phyloP scores from a whole-genome alignment of 2,329 filamentous ascomycete species.

The Cadophora malorum region DNA sequence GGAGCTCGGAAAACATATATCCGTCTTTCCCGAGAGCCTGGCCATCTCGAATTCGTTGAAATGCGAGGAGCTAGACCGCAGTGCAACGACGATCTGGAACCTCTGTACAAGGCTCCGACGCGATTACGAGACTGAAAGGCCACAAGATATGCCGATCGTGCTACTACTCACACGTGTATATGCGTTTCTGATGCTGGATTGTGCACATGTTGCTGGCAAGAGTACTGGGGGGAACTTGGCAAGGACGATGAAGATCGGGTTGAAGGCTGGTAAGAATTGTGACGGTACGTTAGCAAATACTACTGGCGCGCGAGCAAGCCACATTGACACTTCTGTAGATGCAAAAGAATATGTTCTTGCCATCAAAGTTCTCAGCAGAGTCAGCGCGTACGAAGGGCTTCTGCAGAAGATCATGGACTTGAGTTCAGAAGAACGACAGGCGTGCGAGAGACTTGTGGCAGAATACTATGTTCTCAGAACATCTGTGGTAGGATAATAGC shows the following conservation, averaged over 20 bases:
- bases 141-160: conserved; percentile 34
- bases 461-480: conserved; percentile 46
- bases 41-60: conserved; percentile 43
- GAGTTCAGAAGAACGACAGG: conserved; percentile 38
- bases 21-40: conserved; percentile 45
- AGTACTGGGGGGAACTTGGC: conserved; percentile 50
- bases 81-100: conserved; percentile 71
- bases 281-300: conserved; percentile 55
- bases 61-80: conserved; percentile 58
- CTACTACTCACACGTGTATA: conserved; percentile 54
- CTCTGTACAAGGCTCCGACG: conserved; percentile 60
- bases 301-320: neutral
- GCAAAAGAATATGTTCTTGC: conserved; percentile 60
- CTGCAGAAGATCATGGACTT: conserved; percentile 46
- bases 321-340: conserved; percentile 34
- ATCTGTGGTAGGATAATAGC: conserved; percentile 59
- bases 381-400: conserved; percentile 60
- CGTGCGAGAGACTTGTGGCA: conserved; percentile 41
- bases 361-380: conserved; percentile 66
- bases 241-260: conserved; percentile 68
- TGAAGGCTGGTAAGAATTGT: conserved; percentile 70
- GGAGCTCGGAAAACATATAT: conserved; percentile 51
- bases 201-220: conserved; percentile 52
- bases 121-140: conserved; percentile 42
- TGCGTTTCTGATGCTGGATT: conserved; percentile 71